Percentiles rank a stretch among this genome's conserved stretches.
Conservation (phyloP, 108 stramenopile genomes). For the Aurantiochytrium sp. region DNA sequence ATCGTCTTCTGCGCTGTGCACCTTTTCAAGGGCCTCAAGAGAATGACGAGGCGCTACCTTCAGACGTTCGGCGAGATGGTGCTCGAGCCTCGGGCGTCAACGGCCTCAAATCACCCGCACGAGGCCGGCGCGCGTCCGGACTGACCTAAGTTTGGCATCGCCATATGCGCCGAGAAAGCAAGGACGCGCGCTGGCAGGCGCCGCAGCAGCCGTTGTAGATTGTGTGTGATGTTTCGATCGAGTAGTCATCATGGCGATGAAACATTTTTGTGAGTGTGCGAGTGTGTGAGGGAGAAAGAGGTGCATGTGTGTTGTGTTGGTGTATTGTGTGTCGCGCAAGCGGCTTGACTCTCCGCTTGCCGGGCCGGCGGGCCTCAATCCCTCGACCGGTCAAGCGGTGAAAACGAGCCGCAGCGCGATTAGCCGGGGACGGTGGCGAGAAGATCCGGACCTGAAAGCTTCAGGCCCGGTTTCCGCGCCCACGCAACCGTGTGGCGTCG, state of each 20-base stretch:
- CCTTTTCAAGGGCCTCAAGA: not conserved
- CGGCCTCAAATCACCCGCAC: too few species aligned
- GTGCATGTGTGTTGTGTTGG: not conserved
- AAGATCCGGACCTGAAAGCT: too few species aligned
- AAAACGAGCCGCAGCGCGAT: too few species aligned
- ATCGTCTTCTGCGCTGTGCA: not conserved
- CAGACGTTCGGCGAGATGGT: not conserved
- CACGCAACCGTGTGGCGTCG: too few species aligned
- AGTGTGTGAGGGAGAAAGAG: not conserved
- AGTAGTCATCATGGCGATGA: not conserved
- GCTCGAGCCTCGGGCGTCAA: not conserved
- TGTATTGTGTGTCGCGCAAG: too few species aligned
- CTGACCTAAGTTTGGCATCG: too few species aligned
- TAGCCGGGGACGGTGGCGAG: too few species aligned
- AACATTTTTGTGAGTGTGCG: not conserved
- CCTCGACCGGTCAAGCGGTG: too few species aligned
- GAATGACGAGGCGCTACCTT: not conserved
- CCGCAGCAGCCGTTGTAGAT: not conserved
- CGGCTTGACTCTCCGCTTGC: too few species aligned
- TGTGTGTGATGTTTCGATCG: not conserved
- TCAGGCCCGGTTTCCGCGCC: too few species aligned
- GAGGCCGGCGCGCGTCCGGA: not conserved
- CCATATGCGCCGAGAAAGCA: too few species aligned
- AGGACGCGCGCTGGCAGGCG: not conserved
- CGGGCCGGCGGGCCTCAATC: too few species aligned